phyloP scores from a whole-genome alignment of 31 red algal species.

The Odonthalia washingtoniensis region DNA sequence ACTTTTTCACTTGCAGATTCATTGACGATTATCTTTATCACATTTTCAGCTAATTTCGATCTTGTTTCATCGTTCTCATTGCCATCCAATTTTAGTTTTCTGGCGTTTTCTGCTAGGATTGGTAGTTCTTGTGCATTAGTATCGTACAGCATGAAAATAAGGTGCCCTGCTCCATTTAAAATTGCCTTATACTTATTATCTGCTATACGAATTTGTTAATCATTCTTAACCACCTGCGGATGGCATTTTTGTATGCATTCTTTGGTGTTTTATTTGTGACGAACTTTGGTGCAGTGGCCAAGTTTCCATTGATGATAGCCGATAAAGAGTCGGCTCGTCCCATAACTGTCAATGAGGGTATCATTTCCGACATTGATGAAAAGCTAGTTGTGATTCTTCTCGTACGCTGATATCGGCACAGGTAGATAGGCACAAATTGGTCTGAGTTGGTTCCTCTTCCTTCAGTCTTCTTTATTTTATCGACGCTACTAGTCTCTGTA shows the following conservation, averaged over 20 bases:
- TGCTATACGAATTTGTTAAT: constrained; percentile 32
- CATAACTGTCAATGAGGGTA: no score
- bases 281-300: constrained; percentile 29
- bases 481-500: no score
- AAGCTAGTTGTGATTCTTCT: no score
- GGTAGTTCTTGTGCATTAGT: constrained; percentile 45
- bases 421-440: no score
- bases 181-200: constrained; percentile 52
- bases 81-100: constrained; percentile 18
- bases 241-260: constrained; percentile 10
- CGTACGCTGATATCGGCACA: no score
- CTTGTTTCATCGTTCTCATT: background rate
- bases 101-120: constrained; percentile 27
- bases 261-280: constrained; percentile 37
- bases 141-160: constrained; percentile 54
- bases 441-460: no score
- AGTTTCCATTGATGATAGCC: no score
- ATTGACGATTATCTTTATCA: constrained; percentile 24
- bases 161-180: constrained; percentile 26
- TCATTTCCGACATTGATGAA: no score
- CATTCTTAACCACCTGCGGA: constrained; percentile 44
- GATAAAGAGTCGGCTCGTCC: no score
- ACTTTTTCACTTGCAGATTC: constrained; percentile 40
- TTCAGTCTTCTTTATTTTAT: no score
- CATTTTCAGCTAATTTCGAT: background rate